Evolutionary conservation across 2,329 filamentous ascomycete genomes (phyloP), one percentile per base, ranked within the genome.

Genomic region (Cryphonectria japonica): DNA sequence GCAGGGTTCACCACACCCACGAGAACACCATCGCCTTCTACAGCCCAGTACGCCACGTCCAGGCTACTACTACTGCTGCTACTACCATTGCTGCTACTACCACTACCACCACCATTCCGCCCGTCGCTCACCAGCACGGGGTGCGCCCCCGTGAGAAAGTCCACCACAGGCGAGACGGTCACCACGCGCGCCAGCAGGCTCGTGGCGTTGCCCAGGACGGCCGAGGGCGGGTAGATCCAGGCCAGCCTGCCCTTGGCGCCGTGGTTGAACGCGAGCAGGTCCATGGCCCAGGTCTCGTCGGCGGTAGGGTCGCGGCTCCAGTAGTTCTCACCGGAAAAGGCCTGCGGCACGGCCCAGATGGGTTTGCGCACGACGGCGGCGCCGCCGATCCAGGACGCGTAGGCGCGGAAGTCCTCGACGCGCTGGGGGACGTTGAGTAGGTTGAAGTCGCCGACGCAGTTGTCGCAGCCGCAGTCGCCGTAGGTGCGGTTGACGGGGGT

Each of bases 401-500:
- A 82, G 16, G 52, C 71, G 0, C 74, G 67, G 32, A 84, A 73
- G 64, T 79, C 79, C 68, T 85, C 82, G 52, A 85, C 75, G 0
- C 85, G 79, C 16, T 71, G 63, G 1, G 81, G 52, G 0, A 90
- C 85, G 75, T 91, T 88, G 29, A 82, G 80, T 26, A 89, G 80
- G n/a, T 76, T 77, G 67, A 26, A 41, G 59, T 29, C 39, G 67
- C 86, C 87, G 2, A 78, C 74, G 77, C 89, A 91, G 77, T 87
- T 85, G 76, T 91, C 89, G 78, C 89, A 91, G 11, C 88, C 89
- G 78, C 88, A 90, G 79, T 87, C 86, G 73, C 88, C 88, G 67
- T 89, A 86, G 0, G 88, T 90, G 3, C 79, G 72, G 77, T 90
- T 91, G 77, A 86, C 89, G 0, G 79, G 77, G 0, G 88, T 91